These are phyloP conservation scores for Vitis hybrid DNA, from an alignment of 177 flowering plant species.

Conservation along the genomic window DNA sequence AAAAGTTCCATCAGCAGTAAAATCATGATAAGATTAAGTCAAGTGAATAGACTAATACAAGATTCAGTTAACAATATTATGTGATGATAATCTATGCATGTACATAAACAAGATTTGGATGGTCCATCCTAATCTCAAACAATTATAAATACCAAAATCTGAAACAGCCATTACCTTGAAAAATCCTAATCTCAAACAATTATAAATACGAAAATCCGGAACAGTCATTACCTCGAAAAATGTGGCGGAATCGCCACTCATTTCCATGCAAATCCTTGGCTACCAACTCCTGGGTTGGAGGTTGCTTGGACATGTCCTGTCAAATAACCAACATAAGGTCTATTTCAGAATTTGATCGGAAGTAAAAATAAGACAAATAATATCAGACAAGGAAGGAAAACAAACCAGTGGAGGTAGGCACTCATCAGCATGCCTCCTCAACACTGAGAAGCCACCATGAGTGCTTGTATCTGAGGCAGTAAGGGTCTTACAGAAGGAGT, in stretches of 20 bases:
- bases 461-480: constrained; percentile 98
- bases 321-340: neutral
- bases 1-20: no score
- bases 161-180: constrained; percentile 40
- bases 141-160: neutral
- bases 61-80: no score
- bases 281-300: constrained; percentile 76
- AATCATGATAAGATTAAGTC: no score
- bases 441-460: constrained; percentile 96
- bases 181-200: constrained; percentile 8
- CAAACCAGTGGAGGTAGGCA: constrained; percentile 89
- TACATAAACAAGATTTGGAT: no score
- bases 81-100: no score
- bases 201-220: neutral
- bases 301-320: constrained; percentile 74
- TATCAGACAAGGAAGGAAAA: no score
- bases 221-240: constrained; percentile 45
- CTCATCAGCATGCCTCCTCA: constrained; percentile 97
- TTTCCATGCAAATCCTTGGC: constrained; percentile 78
- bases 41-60: no score
- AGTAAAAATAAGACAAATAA: neutral
- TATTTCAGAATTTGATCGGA: neutral
- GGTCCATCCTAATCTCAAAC: neutral
- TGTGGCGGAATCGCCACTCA: constrained; percentile 75
- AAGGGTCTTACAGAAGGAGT: constrained; percentile 93